phyloP scores from a whole-genome alignment of 2,329 filamentous ascomycete genomes.

The Ceratocystis destructans region DNA sequence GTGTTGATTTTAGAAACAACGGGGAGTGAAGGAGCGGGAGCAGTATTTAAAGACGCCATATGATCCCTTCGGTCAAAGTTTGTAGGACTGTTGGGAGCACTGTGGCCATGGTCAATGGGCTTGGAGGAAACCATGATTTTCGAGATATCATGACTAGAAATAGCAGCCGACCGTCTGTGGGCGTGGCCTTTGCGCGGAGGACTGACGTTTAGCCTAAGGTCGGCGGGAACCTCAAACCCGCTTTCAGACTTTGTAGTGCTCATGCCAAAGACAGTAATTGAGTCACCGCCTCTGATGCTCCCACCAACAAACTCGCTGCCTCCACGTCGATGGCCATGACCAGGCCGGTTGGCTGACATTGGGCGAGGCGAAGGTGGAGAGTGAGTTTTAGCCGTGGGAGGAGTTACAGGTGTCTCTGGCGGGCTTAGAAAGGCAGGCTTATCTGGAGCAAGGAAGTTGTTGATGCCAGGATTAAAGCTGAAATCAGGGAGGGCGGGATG shows the following conservation, averaged over 20 bases:
- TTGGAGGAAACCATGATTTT: constrained; percentile 47
- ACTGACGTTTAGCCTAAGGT: constrained; percentile 37
- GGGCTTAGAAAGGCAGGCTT: constrained; percentile 36
- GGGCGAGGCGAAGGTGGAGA: constrained; percentile 42
- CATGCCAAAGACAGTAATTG: constrained; percentile 49
- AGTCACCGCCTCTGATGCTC: constrained; percentile 44
- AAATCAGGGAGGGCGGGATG: constrained; percentile 38
- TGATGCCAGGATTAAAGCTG: constrained; percentile 40
- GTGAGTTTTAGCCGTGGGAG: constrained; percentile 24
- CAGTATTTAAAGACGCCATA: neutral
- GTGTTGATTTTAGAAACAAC: neutral
- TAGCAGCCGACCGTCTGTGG: constrained; percentile 67
- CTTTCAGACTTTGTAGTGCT: constrained; percentile 54
- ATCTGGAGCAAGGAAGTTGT: constrained; percentile 24
- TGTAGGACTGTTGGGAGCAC: constrained; percentile 49
- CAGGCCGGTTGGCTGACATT: constrained; percentile 28
- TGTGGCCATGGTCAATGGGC: constrained; percentile 37
- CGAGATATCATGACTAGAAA: constrained; percentile 72
- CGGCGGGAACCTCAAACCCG: constrained; percentile 41
- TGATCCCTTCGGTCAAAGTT: constrained; percentile 28
- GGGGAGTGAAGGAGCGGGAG: neutral
- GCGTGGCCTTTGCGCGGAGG: constrained; percentile 50
- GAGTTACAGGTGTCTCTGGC: constrained; percentile 40
- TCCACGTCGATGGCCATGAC: constrained; percentile 65
- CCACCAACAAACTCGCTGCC: constrained; percentile 80